phyloP scores from a whole-genome alignment of 75 land plant species.

The Pinus tabuliformis region DNA sequence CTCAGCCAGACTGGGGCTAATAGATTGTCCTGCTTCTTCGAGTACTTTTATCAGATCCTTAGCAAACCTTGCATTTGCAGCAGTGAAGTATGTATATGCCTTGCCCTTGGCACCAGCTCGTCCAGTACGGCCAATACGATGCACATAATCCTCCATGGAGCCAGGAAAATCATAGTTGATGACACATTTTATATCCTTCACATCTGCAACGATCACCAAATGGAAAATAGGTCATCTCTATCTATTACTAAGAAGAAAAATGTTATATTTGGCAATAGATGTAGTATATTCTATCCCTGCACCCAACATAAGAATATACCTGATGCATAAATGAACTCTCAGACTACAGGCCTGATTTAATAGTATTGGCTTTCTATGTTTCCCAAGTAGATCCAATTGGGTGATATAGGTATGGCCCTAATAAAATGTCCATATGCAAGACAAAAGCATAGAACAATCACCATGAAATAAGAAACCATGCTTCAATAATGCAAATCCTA shows the following conservation, averaged over 20 bases:
- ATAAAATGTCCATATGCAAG: not conserved
- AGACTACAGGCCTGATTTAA: not conserved
- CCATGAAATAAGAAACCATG: not conserved
- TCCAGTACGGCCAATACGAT: slow-evolving; percentile 99
- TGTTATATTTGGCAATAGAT: not conserved
- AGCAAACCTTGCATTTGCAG: slow-evolving; percentile 95
- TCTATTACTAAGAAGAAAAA: not conserved
- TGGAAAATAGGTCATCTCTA: not conserved
- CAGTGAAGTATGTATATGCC: slow-evolving; percentile 96
- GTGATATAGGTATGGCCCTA: not conserved
- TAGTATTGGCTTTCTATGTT: not conserved
- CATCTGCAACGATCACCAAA: slow-evolving; percentile 54
- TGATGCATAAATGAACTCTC: not conserved
- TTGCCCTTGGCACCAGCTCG: slow-evolving; percentile 97
- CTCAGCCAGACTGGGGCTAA: slow-evolving; percentile 64
- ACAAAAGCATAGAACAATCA: not conserved
- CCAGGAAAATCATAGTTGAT: slow-evolving; percentile 99
- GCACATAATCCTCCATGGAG: slow-evolving; percentile 97
- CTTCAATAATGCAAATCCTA: not conserved
- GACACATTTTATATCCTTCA: slow-evolving; percentile 96
- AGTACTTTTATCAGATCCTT: slow-evolving; percentile 84
- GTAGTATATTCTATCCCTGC: not conserved
- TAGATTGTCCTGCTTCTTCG: slow-evolving; percentile 88
- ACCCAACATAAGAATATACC: not conserved
- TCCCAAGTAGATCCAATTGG: not conserved